Conservation (phyloP, 495 filamentous ascomycete genomes). For the Penicillium cataractarum region DNA sequence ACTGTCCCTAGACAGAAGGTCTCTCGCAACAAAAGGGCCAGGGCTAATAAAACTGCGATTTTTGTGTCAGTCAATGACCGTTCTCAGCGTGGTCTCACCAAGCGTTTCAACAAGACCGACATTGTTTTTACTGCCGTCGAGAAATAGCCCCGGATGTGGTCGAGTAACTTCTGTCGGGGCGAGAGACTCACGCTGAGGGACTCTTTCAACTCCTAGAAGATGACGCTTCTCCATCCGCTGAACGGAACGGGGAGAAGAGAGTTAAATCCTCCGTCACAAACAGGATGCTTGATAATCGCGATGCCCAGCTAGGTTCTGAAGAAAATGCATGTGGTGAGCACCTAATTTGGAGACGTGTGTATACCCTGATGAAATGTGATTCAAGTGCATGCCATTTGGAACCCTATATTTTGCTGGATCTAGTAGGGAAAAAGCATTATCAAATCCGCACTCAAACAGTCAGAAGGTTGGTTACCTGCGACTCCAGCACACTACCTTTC, state of each 20-base stretch:
- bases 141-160: conserved; percentile 17
- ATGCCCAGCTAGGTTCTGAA: conserved; percentile 8
- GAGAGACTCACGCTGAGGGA: conserved; percentile 16
- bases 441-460: conserved; percentile 31
- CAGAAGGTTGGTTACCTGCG: conserved; percentile 29
- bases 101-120: conserved; percentile 5
- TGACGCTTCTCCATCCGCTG: conserved; percentile 1
- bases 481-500: no score
- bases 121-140: not conserved
- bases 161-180: conserved; percentile 5
- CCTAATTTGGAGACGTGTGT: conserved; percentile 32
- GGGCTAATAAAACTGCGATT: conserved; percentile 14
- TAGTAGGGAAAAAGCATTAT: conserved; percentile 37
- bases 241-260: conserved; percentile 24
- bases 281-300: conserved; percentile 24
- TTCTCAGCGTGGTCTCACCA: conserved; percentile 20
- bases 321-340: conserved; percentile 28
- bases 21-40: conserved; percentile 6
- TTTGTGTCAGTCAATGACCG: conserved; percentile 24
- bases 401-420: conserved; percentile 38
- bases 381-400: conserved; percentile 29
- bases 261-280: conserved; percentile 23
- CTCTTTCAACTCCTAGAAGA: conserved; percentile 18
- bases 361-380: conserved; percentile 34
- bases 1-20: conserved; percentile 12